phyloP scores from a whole-genome alignment of 2,329 filamentous ascomycete species.

The Clonostachys byssicola region DNA sequence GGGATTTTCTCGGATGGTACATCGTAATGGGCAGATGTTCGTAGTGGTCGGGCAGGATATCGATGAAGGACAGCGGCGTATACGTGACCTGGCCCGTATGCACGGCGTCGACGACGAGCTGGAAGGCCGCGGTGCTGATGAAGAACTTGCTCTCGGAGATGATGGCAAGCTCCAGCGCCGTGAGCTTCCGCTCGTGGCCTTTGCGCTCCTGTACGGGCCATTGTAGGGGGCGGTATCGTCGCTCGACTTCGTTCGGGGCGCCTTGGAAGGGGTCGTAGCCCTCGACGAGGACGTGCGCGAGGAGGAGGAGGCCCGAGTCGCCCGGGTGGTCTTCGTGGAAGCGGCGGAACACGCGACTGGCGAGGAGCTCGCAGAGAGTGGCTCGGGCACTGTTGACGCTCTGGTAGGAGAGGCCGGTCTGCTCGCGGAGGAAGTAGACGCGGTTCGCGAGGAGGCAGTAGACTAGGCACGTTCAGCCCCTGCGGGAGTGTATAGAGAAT shows the following conservation, averaged over 20 bases:
- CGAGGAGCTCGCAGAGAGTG: conserved; percentile 64
- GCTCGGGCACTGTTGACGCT: conserved; percentile 67
- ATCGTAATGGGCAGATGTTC: conserved; percentile 66
- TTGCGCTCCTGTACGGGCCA: conserved; percentile 31
- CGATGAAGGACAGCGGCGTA: conserved; percentile 65
- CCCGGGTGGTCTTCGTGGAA: conserved; percentile 66
- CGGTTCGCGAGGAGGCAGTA: conserved; percentile 71
- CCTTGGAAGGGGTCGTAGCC: conserved; percentile 71
- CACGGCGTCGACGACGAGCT: conserved; percentile 67
- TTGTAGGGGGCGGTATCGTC: conserved; percentile 34
- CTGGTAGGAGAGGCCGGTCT: conserved; percentile 61
- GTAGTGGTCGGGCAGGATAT: conserved; percentile 71
- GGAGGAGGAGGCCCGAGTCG: conserved; percentile 55
- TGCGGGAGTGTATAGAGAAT: not conserved
- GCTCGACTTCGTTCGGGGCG: conserved; percentile 54
- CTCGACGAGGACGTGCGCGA: conserved; percentile 66
- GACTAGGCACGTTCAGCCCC: conserved; percentile 31
- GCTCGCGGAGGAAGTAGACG: conserved; percentile 65
- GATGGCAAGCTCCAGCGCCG: conserved; percentile 68
- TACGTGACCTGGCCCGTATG: conserved; percentile 67
- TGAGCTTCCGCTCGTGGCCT: conserved; percentile 50
- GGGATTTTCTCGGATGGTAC: conserved; percentile 63
- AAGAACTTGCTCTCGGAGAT: conserved; percentile 68
- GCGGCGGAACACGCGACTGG: conserved; percentile 60
- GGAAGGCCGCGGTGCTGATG: conserved; percentile 60